A percentile compares a stretch with the other conserved stretches of the same genome.
Evolutionary conservation across 345 rosid species (phyloP).

Genomic region (Raphanus sativus): DNA sequence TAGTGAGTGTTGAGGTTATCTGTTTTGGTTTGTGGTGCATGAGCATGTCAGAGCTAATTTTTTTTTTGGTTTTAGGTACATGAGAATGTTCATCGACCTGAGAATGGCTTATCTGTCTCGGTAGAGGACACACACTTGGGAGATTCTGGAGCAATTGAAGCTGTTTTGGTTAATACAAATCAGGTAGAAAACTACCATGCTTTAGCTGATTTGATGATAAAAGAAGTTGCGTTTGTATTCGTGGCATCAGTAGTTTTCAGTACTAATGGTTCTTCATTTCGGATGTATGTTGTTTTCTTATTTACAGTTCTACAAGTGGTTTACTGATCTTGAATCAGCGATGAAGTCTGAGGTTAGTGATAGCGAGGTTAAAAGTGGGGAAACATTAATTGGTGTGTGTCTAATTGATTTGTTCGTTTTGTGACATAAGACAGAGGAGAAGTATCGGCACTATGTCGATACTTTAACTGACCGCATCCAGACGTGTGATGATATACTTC

Average conservation of each 20-base stretch:
- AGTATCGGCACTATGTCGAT: constrained; percentile 84
- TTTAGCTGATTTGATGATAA: constrained; percentile 9
- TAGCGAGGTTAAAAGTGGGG: neutral
- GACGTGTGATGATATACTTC: constrained; percentile 87
- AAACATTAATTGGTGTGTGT: constrained; percentile 1
- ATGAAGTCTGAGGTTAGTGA: constrained; percentile 96
- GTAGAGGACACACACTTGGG: constrained; percentile 47
- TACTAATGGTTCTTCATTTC: constrained; percentile 20
- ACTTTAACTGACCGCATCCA: constrained; percentile 77
- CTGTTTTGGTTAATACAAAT: constrained; percentile 83
- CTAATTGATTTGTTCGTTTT: constrained; percentile 22
- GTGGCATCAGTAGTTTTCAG: neutral
- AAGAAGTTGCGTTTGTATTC: constrained; percentile 8
- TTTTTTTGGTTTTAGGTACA: constrained; percentile 50
- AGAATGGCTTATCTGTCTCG: constrained; percentile 59
- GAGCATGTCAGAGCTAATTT: constrained; percentile 22
- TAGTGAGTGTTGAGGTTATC: constrained; percentile 45
- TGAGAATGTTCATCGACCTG: constrained; percentile 56
- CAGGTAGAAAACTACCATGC: constrained; percentile 43
- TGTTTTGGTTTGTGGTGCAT: neutral
- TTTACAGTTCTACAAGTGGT: constrained; percentile 93
- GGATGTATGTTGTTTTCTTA: constrained; percentile 1
- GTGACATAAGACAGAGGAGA: constrained; percentile 83
- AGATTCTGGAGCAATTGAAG: constrained; percentile 67
- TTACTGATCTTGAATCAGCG: constrained; percentile 94